Conservation (phyloP, 1,284 basidiomycete species). For the Hymenochaete sp. region DNA sequence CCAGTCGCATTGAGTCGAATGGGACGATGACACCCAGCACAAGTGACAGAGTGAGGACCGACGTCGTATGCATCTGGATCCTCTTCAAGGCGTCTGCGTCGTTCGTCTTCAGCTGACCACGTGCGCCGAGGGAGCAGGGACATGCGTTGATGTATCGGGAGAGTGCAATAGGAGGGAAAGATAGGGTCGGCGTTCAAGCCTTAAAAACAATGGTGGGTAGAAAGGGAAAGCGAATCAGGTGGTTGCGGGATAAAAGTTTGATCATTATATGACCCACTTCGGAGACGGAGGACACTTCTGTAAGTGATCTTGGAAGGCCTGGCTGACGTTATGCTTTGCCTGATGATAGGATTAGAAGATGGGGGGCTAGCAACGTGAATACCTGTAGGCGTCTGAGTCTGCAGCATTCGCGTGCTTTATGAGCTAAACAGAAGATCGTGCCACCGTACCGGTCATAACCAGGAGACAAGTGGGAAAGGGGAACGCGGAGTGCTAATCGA, state of each 20-base stretch:
- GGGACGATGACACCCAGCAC: constrained; percentile 16
- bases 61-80: constrained; percentile 18
- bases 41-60: constrained; percentile 15
- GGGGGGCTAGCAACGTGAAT: constrained; percentile 2
- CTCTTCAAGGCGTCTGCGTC: constrained; percentile 15
- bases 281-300: constrained; percentile 7
- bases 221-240: background rate
- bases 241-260: background rate
- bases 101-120: constrained; percentile 17
- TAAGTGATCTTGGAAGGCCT: constrained; percentile 12
- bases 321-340: constrained; percentile 10
- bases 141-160: no score
- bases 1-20: constrained; percentile 18
- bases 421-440: constrained; percentile 11
- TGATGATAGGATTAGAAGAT: constrained; percentile 10
- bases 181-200: no score
- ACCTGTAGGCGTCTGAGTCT: constrained; percentile 8
- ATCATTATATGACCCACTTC: constrained; percentile 6
- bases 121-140: constrained; percentile 15
- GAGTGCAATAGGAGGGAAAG: no score
- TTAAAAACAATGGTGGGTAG: constrained; percentile 1
- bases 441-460: constrained; percentile 12
- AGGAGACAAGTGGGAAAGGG: no score
- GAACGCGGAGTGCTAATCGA: no score
- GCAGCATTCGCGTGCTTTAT: constrained; percentile 2